Percentiles rank a stretch among this genome's conserved stretches.
Conservation (phyloP, 2,329 filamentous ascomycete species). For the Xylariales sp. region DNA sequence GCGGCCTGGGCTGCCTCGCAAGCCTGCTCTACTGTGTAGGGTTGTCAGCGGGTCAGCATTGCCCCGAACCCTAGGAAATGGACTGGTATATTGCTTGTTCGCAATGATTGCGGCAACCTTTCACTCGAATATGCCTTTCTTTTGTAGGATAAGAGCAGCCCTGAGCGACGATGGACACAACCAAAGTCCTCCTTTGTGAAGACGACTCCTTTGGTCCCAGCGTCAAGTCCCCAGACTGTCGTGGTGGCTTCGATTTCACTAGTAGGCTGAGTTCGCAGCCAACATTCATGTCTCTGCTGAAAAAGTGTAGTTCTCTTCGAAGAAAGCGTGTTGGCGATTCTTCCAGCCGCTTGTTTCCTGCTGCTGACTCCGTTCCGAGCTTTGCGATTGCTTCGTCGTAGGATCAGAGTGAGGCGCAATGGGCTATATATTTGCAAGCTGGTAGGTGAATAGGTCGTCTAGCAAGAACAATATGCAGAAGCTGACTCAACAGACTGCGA, state of each 20-base stretch:
- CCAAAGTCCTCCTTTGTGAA: too few species aligned
- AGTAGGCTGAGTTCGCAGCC: slow-evolving; percentile 1
- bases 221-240: slow-evolving; percentile 7
- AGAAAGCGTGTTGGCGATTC: background rate
- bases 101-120: too few species aligned
- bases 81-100: too few species aligned
- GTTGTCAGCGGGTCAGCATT: too few species aligned
- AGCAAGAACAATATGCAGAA: background rate
- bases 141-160: too few species aligned
- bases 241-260: slow-evolving; percentile 12
- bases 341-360: background rate
- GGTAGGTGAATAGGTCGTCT: slow-evolving; percentile 1
- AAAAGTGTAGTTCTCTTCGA: slow-evolving; percentile 6
- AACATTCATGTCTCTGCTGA: background rate
- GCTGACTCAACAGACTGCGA: background rate
- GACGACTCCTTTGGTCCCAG: slow-evolving; percentile 9
- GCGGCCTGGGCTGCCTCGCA: too few species aligned
- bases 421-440: slow-evolving; percentile 5
- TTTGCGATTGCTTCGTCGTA: background rate
- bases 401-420: background rate
- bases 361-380: slow-evolving; percentile 6
- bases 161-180: too few species aligned
- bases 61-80: too few species aligned
- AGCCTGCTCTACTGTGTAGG: too few species aligned
- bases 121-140: too few species aligned